These are phyloP conservation scores for Drosera capensis DNA, from an alignment of 148 eudicot genomes.

Conservation along the genomic window DNA sequence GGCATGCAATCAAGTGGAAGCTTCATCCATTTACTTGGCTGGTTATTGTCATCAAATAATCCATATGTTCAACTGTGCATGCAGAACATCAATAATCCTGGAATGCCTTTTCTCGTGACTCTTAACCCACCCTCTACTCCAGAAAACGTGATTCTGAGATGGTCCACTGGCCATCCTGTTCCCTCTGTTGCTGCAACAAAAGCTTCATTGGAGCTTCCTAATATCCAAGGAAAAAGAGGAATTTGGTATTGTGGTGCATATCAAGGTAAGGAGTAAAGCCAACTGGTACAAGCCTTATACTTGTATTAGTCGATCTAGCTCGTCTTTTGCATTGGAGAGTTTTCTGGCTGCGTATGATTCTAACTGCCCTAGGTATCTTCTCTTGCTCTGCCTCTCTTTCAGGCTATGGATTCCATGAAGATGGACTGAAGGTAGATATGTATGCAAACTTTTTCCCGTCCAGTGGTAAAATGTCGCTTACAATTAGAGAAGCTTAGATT, in stretches of 20 bases:
- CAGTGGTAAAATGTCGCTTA: neutral
- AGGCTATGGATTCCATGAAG: conserved; percentile 97
- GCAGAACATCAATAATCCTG: conserved; percentile 57
- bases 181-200: conserved; percentile 89
- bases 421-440: conserved; percentile 70
- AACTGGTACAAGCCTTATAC: no score
- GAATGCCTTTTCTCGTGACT: conserved; percentile 59
- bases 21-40: no score
- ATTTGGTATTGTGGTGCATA: conserved; percentile 98
- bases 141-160: conserved; percentile 48
- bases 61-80: no score
- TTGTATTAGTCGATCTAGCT: no score
- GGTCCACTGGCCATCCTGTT: conserved; percentile 83
- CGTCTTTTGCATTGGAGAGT: neutral
- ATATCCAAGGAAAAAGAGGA: conserved; percentile 87
- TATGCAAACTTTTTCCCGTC: neutral
- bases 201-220: conserved; percentile 51
- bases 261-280: conserved; percentile 75
- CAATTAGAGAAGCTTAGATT: no score
- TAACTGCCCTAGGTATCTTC: neutral
- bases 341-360: no score
- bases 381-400: conserved; percentile 7
- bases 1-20: no score
- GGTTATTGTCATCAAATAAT: no score
- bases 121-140: conserved; percentile 68